Evolutionary conservation across 352 stramenopile species (phyloP), one percentile per base, ranked within the genome.

Genomic region (Halophytophthora batemanensis): DNA sequence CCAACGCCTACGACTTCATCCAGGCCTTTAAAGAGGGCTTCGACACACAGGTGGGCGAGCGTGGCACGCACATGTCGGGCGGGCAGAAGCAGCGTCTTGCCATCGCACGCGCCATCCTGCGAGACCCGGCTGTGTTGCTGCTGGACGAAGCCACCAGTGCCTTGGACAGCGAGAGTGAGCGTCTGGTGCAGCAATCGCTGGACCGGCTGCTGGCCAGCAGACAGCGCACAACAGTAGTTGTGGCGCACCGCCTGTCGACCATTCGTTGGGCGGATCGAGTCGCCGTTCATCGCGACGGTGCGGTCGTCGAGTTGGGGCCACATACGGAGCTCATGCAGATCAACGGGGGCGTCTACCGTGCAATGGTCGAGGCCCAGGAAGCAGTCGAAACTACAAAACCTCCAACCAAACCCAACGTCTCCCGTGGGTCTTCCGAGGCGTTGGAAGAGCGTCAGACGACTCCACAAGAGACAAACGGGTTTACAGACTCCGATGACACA

Each of bases 231-330:
- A 97, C 89, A 2, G 67, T 98, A 25, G 86, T 96, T 31, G 90
- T 96, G 48, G 91, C 91, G 1, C 91, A 98, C 71, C 74, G 91
- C 19, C 63, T 98, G 6, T 87, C 73, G 39, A 98, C 86, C 0
- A 80, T 97, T 47, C 80, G 87, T 46, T 82, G 96, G 73, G 91
- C 86, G 44, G 84, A 98, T 65, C 67, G 75, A 33, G 98, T 98
- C 53, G 78, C 69, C 11, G 77, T 96, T 1, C 56, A 94, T 36
- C 47, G 60, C 23, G 39, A 80, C 15, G 69, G 81, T 35, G 37
- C 52, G 14, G 71, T 96, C 21, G 57, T 85, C 1, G 80, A 81
- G 45, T 33, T 77, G 3, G 86, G 86, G 0, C 65, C 48, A 0
- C 86, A 96, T 59, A 61, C 77, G 19, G 59, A 78, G 41, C 54